Evolutionary conservation across 2,329 filamentous ascomycete genomes (phyloP).

Genomic region (Xenosphaeropsis pyriputrescens): DNA sequence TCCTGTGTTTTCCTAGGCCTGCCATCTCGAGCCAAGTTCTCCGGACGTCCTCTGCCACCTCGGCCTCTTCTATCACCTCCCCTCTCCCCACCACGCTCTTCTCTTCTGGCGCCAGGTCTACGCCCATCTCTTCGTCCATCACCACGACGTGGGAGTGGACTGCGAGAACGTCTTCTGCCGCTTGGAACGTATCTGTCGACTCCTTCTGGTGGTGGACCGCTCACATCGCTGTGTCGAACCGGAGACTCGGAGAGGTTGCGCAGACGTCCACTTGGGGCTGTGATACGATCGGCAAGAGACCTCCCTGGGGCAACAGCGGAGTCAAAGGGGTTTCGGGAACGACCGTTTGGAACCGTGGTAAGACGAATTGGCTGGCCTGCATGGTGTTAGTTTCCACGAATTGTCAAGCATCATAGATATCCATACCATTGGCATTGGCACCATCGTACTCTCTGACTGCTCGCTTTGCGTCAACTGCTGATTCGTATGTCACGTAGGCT

Average conservation of each 20-base stretch:
- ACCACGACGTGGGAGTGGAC: slow-evolving; percentile 38
- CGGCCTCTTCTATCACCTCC: too few relatives aligned
- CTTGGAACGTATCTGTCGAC: slow-evolving; percentile 20
- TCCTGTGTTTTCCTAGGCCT: slow-evolving; percentile 74
- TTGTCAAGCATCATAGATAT: background rate
- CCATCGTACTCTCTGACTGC: slow-evolving; percentile 75
- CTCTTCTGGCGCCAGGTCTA: slow-evolving; percentile 28
- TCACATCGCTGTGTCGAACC: slow-evolving; percentile 19
- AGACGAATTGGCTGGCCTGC: slow-evolving; percentile 68
- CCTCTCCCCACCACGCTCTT: slow-evolving; percentile 23
- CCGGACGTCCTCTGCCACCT: too few relatives aligned
- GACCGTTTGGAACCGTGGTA: slow-evolving; percentile 35
- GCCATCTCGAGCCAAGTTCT: slow-evolving; percentile 25
- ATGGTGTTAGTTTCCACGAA: slow-evolving; percentile 4
- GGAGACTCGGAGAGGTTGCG: slow-evolving; percentile 51
- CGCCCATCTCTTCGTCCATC: slow-evolving; percentile 35
- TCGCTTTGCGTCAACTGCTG: slow-evolving; percentile 51
- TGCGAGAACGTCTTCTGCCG: slow-evolving; percentile 34
- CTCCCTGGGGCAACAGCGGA: slow-evolving; percentile 37
- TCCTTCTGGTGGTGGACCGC: slow-evolving; percentile 16
- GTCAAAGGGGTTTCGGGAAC: slow-evolving; percentile 40
- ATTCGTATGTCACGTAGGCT: slow-evolving; percentile 71
- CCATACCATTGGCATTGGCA: slow-evolving; percentile 69
- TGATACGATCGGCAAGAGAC: slow-evolving; percentile 46
- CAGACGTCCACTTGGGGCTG: slow-evolving; percentile 24